These are phyloP conservation scores for Kwoniella sp. DNA, from an alignment of 768 basidiomycete genomes.

Conservation along the genomic window DNA sequence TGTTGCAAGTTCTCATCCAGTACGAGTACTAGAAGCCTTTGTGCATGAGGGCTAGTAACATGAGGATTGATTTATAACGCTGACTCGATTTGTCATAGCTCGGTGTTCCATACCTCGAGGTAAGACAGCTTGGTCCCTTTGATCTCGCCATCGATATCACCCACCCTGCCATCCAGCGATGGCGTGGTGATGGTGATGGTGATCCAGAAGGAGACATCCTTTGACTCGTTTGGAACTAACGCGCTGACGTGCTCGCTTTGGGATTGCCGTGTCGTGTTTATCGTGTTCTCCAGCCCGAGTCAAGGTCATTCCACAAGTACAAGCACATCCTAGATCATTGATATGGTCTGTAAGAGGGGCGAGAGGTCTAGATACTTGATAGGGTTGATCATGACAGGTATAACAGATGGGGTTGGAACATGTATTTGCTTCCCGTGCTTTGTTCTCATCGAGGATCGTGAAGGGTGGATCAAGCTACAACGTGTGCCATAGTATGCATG, in stretches of 20 bases:
- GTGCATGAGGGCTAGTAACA: too few relatives aligned
- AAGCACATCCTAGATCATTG: conserved; percentile 13
- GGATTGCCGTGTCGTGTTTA: too few relatives aligned
- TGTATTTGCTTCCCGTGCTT: too few relatives aligned
- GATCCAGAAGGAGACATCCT: too few relatives aligned
- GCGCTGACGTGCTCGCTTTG: conserved; percentile 12
- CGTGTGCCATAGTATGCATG: too few relatives aligned
- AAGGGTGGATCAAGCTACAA: too few relatives aligned
- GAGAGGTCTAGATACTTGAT: too few relatives aligned
- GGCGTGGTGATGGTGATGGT: neutral
- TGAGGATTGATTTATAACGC: neutral
- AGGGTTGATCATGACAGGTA: too few relatives aligned
- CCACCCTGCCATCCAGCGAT: neutral
- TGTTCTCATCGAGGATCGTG: too few relatives aligned
- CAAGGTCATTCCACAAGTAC: conserved; percentile 40
- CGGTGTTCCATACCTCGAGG: conserved; percentile 41
- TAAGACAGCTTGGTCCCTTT: neutral
- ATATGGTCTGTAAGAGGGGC: neutral
- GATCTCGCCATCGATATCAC: neutral
- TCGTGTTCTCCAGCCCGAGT: conserved; percentile 22
- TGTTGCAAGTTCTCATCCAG: too few relatives aligned
- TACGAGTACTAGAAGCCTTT: too few relatives aligned
- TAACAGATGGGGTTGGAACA: too few relatives aligned
- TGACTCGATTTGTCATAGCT: conserved; percentile 28
- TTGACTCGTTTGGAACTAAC: neutral